These are phyloP conservation scores for Xylariaceae sp. DNA, from an alignment of 2,329 filamentous ascomycete genomes.

Conservation along the genomic window DNA sequence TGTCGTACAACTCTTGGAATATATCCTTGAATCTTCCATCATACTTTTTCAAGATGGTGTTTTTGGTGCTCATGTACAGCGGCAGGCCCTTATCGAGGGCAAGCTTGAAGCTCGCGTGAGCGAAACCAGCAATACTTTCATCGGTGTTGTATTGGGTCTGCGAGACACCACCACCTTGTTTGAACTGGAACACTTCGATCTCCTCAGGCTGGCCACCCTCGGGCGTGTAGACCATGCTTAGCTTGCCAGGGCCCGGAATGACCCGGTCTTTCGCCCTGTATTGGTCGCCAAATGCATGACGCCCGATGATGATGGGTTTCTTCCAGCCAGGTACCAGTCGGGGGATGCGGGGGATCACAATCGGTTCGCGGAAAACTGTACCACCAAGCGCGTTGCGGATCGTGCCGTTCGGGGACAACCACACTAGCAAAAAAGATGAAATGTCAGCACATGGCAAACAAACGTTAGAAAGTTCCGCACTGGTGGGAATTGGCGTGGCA, in stretches of 20 bases:
- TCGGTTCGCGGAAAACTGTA: slow-evolving; percentile 98
- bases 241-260: slow-evolving; percentile 80
- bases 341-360: slow-evolving; percentile 92
- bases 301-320: slow-evolving; percentile 98
- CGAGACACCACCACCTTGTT: slow-evolving; percentile 82
- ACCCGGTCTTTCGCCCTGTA: slow-evolving; percentile 96
- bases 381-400: slow-evolving; percentile 79
- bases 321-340: slow-evolving; percentile 96
- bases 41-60: slow-evolving; percentile 99
- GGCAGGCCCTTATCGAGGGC: slow-evolving; percentile 85
- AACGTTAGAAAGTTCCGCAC: background rate
- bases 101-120: slow-evolving; percentile 95
- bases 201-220: slow-evolving; percentile 80
- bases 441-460: slow-evolving; percentile 20
- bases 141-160: slow-evolving; percentile 99
- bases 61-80: slow-evolving; percentile 99
- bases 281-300: slow-evolving; percentile 98
- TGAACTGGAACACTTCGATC: slow-evolving; percentile 91
- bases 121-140: slow-evolving; percentile 93
- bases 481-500: background rate
- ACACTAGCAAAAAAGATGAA: slow-evolving; percentile 65
- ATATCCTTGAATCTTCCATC: slow-evolving; percentile 99
- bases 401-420: slow-evolving; percentile 96
- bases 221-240: slow-evolving; percentile 95
- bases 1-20: slow-evolving; percentile 96